These are phyloP conservation scores for Astragalus glycyphyllos DNA, from an alignment of 306 rosid species.

Conservation along the genomic window DNA sequence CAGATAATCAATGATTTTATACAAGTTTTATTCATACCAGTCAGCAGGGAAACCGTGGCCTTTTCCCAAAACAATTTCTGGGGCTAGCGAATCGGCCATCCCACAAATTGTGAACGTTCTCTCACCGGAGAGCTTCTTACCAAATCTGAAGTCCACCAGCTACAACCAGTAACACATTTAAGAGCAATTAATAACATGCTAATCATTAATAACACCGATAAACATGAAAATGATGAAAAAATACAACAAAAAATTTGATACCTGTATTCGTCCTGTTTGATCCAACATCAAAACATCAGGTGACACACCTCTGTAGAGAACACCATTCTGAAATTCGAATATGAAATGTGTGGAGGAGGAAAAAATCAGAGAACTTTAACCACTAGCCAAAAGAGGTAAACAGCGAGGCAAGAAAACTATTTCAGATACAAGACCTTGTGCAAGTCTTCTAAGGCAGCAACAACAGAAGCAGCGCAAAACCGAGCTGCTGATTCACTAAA, in stretches of 20 bases:
- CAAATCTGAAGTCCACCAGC: conserved; percentile 93
- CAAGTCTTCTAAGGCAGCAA: conserved; percentile 74
- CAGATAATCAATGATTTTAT: conserved; percentile 33
- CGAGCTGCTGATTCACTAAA: conserved; percentile 73
- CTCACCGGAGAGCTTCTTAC: conserved; percentile 68
- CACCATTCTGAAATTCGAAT: conserved; percentile 78
- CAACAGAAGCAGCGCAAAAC: conserved; percentile 78
- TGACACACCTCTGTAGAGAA: conserved; percentile 95
- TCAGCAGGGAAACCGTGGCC: conserved; percentile 95
- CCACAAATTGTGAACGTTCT: conserved; percentile 96
- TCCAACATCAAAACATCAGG: conserved; percentile 86
- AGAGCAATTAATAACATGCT: conserved; percentile 26
- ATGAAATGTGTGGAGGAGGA: conserved; percentile 29
- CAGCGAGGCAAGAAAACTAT: neutral
- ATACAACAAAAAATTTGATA: conserved; percentile 32
- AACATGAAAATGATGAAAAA: conserved; percentile 34
- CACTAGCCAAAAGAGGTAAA: conserved; percentile 31
- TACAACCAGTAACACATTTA: conserved; percentile 47
- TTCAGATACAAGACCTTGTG: conserved; percentile 72
- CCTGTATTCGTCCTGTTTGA: conserved; percentile 86
- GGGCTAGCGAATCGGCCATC: conserved; percentile 84
- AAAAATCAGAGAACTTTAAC: conserved; percentile 31
- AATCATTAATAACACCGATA: conserved; percentile 4
- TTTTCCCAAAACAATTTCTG: conserved; percentile 92
- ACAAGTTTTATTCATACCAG: conserved; percentile 66